Conservation (phyloP, 1,139 yeast genomes). For the Chernovozyma aurita region DNA sequence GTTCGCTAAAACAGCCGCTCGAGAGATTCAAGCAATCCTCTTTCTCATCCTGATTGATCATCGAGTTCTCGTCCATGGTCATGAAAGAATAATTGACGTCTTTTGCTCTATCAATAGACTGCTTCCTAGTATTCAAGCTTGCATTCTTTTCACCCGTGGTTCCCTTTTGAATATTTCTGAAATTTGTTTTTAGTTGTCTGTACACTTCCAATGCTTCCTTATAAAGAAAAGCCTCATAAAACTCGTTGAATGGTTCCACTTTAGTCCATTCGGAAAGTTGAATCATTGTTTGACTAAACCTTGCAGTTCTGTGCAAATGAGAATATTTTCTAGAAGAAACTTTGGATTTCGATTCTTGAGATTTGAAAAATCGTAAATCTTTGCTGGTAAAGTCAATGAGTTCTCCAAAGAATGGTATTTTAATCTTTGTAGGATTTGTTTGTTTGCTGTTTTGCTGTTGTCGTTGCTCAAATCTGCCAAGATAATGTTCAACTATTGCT, state of each 20-base stretch:
- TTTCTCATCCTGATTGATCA: neutral
- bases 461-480: too few species aligned
- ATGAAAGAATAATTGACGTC: neutral
- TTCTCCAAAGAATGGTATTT: conserved; percentile 22
- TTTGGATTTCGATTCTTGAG: neutral
- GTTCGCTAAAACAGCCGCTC: conserved; percentile 2
- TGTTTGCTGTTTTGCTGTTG: too few species aligned
- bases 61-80: neutral
- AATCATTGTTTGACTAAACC: conserved; percentile 5
- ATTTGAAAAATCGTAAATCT: conserved; percentile 30
- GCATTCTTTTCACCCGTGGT: neutral
- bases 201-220: conserved; percentile 8
- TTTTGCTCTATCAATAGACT: neutral
- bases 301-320: neutral
- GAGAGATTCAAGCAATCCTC: neutral
- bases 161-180: neutral
- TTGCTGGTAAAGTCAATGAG: conserved; percentile 32
- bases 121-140: neutral
- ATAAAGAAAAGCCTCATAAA: conserved; percentile 23
- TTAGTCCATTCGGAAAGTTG: conserved; percentile 41
- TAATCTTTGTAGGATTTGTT: neutral
- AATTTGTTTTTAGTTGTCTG: conserved; percentile 1
- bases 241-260: conserved; percentile 32
- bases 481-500: neutral
- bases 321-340: neutral